These are phyloP conservation scores for Kentomonas sorsogonicus DNA, from an alignment of 208 protist genomes.

Conservation along the genomic window DNA sequence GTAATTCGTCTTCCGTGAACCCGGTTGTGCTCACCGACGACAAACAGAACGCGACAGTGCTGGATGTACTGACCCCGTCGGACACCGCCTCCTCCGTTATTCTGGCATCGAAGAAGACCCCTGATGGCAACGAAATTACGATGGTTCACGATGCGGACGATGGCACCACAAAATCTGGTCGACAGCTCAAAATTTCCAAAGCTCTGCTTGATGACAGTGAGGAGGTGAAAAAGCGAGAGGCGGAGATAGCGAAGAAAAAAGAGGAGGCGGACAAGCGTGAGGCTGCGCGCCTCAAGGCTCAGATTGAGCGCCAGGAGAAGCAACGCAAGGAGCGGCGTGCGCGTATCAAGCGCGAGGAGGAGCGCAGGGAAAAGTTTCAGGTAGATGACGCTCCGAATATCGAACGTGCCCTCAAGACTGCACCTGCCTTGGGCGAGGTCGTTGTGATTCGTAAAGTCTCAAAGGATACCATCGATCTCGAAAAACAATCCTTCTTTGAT, in stretches of 20 bases:
- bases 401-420: conserved; percentile 23
- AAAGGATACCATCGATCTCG: conserved; percentile 41
- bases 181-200: conserved; percentile 6
- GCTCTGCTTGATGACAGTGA: conserved; percentile 45
- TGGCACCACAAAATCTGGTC: neutral
- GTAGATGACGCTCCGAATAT: conserved; percentile 39
- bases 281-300: conserved; percentile 31
- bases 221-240: conserved; percentile 34
- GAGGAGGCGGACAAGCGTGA: conserved; percentile 27
- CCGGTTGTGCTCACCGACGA: too few species aligned
- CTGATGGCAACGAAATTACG: conserved; percentile 7
- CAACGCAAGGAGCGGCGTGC: conserved; percentile 30
- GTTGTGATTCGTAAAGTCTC: conserved; percentile 69
- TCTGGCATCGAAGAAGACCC: neutral
- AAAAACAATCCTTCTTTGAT: conserved; percentile 64
- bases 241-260: conserved; percentile 22
- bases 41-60: neutral
- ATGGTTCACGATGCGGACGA: conserved; percentile 11
- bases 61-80: neutral
- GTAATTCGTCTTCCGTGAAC: conserved; percentile 6
- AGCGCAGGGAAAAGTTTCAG: conserved; percentile 33
- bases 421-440: conserved; percentile 52
- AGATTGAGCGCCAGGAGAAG: conserved; percentile 28
- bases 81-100: neutral
- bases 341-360: conserved; percentile 30